phyloP scores from a whole-genome alignment of 345 rosid species.

The Citrus medica region DNA sequence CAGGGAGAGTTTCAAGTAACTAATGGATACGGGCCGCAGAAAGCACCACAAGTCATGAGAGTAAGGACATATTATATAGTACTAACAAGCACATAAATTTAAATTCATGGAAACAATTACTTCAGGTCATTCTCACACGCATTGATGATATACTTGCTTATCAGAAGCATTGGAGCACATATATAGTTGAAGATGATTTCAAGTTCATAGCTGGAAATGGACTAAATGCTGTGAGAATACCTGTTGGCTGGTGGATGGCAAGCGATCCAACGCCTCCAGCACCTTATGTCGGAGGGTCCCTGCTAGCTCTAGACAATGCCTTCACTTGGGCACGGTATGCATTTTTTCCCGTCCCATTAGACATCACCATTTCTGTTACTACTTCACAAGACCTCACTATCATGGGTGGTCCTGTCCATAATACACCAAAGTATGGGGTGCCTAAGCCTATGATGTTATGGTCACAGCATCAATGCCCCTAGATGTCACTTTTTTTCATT shows the following conservation, averaged over 20 bases:
- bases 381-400: background rate
- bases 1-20: slow-evolving; percentile 65
- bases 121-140: background rate
- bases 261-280: slow-evolving; percentile 50
- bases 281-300: slow-evolving; percentile 60
- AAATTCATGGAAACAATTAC: no score
- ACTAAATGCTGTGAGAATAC: slow-evolving; percentile 54
- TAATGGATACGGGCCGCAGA: slow-evolving; percentile 49
- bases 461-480: background rate
- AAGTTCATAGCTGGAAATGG: slow-evolving; percentile 51
- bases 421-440: background rate
- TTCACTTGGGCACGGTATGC: slow-evolving; percentile 58
- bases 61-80: slow-evolving; percentile 16
- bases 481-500: background rate
- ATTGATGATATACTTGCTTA: background rate
- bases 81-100: background rate
- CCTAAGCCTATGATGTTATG: background rate
- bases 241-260: slow-evolving; percentile 74
- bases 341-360: background rate
- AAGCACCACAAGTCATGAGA: slow-evolving; percentile 47
- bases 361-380: background rate
- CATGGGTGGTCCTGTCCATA: background rate
- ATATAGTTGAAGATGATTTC: slow-evolving; percentile 57
- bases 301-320: slow-evolving; percentile 52
- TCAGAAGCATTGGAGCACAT: slow-evolving; percentile 64